Percentiles rank a stretch among this genome's conserved stretches.
These are phyloP conservation scores for Cryptosporidium felis DNA, from an alignment of 169 alveolate genomes.

Conservation along the genomic window DNA sequence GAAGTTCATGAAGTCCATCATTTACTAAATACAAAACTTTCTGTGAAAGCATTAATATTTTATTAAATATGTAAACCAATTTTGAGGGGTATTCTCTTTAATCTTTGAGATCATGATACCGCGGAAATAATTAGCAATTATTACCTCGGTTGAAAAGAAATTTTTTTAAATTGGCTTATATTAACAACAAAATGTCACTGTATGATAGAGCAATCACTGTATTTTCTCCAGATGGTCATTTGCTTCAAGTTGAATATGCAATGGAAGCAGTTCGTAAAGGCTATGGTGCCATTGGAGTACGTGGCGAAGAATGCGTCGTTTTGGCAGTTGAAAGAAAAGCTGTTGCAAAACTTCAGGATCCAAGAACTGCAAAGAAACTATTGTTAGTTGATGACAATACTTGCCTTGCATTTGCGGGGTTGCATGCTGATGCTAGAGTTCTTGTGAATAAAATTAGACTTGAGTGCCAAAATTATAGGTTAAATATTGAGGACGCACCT, in stretches of 20 bases:
- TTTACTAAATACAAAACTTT: slow-evolving; percentile 1
- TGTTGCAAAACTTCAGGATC: slow-evolving; percentile 94
- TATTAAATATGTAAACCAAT: too few relatives aligned
- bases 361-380: slow-evolving; percentile 89
- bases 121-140: too few relatives aligned
- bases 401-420: slow-evolving; percentile 97
- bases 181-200: slow-evolving; percentile 77
- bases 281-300: slow-evolving; percentile 95
- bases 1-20: slow-evolving; percentile 9
- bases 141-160: too few relatives aligned
- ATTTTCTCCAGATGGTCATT: slow-evolving; percentile 99
- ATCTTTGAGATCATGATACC: too few relatives aligned
- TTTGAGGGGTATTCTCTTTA: too few relatives aligned
- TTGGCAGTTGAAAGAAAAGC: slow-evolving; percentile 98
- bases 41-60: neutral
- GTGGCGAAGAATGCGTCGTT: slow-evolving; percentile 93
- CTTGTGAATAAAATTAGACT: slow-evolving; percentile 92
- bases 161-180: too few relatives aligned
- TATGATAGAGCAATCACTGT: slow-evolving; percentile 99
- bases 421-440: slow-evolving; percentile 98
- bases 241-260: slow-evolving; percentile 98
- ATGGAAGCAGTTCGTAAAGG: slow-evolving; percentile 98
- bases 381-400: slow-evolving; percentile 91
- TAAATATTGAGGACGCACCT: slow-evolving; percentile 94
- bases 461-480: slow-evolving; percentile 95